phyloP scores from a whole-genome alignment of 2,329 filamentous ascomycete genomes.

The Hypoxylon sp. region DNA sequence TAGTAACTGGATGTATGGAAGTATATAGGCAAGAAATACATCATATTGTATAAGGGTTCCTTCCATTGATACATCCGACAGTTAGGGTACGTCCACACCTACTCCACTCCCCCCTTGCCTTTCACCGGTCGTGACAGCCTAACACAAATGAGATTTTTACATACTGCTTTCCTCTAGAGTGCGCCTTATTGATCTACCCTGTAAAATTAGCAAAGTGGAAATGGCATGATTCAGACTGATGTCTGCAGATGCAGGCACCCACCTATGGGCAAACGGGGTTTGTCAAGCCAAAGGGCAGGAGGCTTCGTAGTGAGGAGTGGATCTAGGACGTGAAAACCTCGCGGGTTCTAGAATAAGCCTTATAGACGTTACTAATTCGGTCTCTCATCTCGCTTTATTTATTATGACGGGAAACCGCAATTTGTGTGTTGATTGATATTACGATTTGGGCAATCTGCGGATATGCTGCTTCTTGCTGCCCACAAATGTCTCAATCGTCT shows the following conservation, averaged over 20 bases:
- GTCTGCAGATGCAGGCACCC: slow-evolving; percentile 29
- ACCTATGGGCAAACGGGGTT: slow-evolving; percentile 23
- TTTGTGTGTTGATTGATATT: background rate
- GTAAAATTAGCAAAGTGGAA: background rate
- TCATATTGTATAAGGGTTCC: background rate
- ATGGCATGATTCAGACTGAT: slow-evolving; percentile 9
- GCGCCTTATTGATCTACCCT: background rate
- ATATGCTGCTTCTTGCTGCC: slow-evolving; percentile 57
- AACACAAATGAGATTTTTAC: background rate
- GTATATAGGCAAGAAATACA: background rate
- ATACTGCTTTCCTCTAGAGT: background rate
- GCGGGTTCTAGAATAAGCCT: background rate
- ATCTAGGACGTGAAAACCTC: background rate
- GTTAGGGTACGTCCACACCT: background rate
- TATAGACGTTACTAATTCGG: background rate
- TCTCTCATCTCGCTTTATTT: background rate
- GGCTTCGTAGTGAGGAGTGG: background rate
- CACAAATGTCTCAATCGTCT: slow-evolving; percentile 60
- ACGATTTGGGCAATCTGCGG: background rate
- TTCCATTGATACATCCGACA: background rate
- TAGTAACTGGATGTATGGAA: background rate
- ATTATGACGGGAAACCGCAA: background rate
- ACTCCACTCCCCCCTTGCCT: background rate
- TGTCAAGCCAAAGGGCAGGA: slow-evolving; percentile 1
- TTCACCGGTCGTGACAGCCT: background rate